A percentile compares a stretch with the other conserved stretches of the same genome.
Evolutionary conservation across 371 early-diverging fungal genomes (phyloP).

Genomic region (Basidiobolus meristosporus): DNA sequence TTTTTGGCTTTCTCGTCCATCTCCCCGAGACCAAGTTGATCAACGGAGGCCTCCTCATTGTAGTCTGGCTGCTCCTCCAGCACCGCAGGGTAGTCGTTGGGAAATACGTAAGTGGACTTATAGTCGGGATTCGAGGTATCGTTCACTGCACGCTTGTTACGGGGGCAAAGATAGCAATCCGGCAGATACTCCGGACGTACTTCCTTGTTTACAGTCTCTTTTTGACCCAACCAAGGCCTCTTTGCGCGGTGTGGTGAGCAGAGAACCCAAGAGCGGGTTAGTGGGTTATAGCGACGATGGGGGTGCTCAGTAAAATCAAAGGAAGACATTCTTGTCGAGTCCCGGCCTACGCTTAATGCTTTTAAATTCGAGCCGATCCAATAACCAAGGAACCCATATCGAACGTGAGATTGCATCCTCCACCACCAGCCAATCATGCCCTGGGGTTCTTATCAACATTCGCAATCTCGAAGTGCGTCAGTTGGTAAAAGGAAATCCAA

Average conservation of each 20-base stretch:
- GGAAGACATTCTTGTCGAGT: too few relatives aligned
- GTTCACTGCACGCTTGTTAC: conserved; percentile 60
- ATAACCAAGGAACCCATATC: too few relatives aligned
- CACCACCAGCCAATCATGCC: too few relatives aligned
- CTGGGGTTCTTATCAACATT: too few relatives aligned
- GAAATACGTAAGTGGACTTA: conserved; percentile 50
- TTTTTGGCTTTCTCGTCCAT: too few relatives aligned
- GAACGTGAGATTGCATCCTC: too few relatives aligned
- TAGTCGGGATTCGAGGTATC: conserved; percentile 54
- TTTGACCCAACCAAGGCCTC: conserved; percentile 82
- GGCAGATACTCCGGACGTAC: conserved; percentile 48
- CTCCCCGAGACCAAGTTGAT: too few relatives aligned
- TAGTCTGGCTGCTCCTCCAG: conserved; percentile 39
- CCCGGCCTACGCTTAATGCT: too few relatives aligned
- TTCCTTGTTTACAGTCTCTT: conserved; percentile 20
- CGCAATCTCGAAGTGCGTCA: too few relatives aligned
- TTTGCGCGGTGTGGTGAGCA: conserved; percentile 89
- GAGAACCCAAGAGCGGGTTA: conserved; percentile 74
- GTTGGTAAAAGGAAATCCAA: too few relatives aligned
- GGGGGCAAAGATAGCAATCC: conserved; percentile 70
- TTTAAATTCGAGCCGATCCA: too few relatives aligned
- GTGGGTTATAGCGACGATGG: conserved; percentile 77
- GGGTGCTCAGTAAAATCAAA: conserved; percentile 52
- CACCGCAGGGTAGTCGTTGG: conserved; percentile 86
- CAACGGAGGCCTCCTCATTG: background rate